phyloP scores from a whole-genome alignment of 164 flowering plant genomes.

The Liriodendron chinense region DNA sequence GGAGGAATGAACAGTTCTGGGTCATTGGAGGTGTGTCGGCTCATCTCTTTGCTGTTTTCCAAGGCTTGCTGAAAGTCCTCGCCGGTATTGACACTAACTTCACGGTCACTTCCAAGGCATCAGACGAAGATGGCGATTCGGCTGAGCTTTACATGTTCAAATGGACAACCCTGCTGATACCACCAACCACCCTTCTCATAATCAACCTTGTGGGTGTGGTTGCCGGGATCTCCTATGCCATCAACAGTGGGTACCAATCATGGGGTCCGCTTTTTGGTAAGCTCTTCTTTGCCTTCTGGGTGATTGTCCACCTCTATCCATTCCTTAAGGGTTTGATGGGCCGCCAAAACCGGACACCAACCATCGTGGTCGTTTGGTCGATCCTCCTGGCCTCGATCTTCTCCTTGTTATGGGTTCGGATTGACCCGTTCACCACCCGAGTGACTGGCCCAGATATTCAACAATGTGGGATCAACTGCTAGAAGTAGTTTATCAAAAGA shows the following conservation, averaged over 20 bases:
- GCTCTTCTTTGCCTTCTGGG: conserved; percentile 31
- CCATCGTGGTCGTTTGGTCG: conserved; percentile 79
- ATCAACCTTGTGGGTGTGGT: conserved; percentile 16
- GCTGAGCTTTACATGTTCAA: conserved; percentile 79
- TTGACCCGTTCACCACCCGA: conserved; percentile 67
- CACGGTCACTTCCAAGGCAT: conserved; percentile 42
- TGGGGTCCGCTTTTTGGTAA: conserved; percentile 19
- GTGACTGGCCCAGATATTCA: conserved; percentile 56
- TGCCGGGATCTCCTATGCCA: conserved; percentile 17
- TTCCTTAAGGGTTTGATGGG: conserved; percentile 86
- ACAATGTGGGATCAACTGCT: conserved; percentile 42
- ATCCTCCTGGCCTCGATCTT: conserved; percentile 75
- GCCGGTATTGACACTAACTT: conserved; percentile 86
- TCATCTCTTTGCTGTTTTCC: conserved; percentile 71
- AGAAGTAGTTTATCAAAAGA: neutral
- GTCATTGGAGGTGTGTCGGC: conserved; percentile 20
- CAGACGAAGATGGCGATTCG: conserved; percentile 70
- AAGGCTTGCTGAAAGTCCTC: conserved; percentile 70
- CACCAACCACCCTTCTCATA: conserved; percentile 41
- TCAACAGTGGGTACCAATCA: conserved; percentile 19
- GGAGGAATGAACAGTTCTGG: conserved; percentile 23
- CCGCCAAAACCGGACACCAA: conserved; percentile 77
- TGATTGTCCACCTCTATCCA: conserved; percentile 74
- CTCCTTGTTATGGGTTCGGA: conserved; percentile 70
- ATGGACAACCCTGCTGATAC: conserved; percentile 83